These are phyloP conservation scores for Phytopythium boreale DNA, from an alignment of 352 stramenopile species.

Conservation along the genomic window DNA sequence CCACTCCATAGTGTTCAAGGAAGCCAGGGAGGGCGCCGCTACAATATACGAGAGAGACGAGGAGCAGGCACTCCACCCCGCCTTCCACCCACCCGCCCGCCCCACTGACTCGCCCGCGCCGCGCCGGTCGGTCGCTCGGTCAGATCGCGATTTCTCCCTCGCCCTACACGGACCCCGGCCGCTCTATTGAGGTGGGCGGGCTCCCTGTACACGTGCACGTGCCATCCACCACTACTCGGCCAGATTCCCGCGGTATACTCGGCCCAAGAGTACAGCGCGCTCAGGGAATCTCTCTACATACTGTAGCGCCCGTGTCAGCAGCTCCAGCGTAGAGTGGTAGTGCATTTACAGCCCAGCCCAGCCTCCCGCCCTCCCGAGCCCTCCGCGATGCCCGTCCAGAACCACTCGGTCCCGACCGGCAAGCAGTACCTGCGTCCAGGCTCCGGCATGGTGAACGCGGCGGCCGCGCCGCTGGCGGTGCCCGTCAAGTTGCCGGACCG, in stretches of 20 bases:
- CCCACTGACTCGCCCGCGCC: background rate
- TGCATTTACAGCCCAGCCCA: too few relatives aligned
- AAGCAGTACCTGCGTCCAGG: background rate
- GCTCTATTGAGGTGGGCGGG: background rate
- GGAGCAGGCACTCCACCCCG: background rate
- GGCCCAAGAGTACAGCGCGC: background rate
- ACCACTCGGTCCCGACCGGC: background rate
- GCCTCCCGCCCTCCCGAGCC: too few relatives aligned
- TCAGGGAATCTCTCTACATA: background rate
- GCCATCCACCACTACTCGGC: background rate
- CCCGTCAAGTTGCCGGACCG: slow-evolving; percentile 22
- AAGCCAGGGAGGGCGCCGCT: background rate
- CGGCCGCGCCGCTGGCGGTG: slow-evolving; percentile 6
- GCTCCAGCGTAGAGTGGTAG: background rate
- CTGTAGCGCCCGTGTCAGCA: background rate
- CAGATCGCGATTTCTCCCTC: background rate
- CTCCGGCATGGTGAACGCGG: background rate
- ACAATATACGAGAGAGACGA: too few relatives aligned
- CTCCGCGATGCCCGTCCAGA: background rate
- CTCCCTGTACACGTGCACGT: background rate
- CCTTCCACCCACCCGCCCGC: too few relatives aligned
- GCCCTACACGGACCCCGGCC: background rate
- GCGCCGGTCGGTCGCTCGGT: too few relatives aligned
- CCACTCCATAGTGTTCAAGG: background rate
- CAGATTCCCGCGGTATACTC: background rate